Conservation (phyloP, 1,284 basidiomycete genomes). For the Phellinidium pouzarii region DNA sequence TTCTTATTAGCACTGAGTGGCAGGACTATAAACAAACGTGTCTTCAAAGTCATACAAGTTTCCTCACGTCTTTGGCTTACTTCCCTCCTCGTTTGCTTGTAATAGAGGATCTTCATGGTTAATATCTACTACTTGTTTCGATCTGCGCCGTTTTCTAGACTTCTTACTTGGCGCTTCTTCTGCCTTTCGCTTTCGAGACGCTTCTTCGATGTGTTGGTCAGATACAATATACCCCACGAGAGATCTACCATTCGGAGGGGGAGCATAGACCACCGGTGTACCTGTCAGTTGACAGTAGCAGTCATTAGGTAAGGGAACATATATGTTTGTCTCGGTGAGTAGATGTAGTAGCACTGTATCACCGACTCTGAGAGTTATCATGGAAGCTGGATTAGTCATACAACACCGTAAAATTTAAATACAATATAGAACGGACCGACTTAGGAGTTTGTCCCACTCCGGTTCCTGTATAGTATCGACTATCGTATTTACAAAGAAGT, state of each 20-base stretch:
- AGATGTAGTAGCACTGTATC: constrained; percentile 67
- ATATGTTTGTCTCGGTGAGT: constrained; percentile 65
- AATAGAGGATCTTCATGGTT: neutral
- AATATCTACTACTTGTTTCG: neutral
- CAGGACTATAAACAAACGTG: neutral
- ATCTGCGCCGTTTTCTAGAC: constrained; percentile 7
- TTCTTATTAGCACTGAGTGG: constrained; percentile 26
- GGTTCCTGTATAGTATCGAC: constrained; percentile 56
- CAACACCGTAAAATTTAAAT: neutral
- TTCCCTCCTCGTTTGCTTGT: neutral
- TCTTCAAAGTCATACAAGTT: neutral
- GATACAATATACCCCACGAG: neutral
- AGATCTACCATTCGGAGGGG: constrained; percentile 24
- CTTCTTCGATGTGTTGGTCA: too few relatives aligned
- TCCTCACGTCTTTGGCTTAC: neutral
- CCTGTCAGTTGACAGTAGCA: constrained; percentile 79
- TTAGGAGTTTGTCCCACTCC: constrained; percentile 63
- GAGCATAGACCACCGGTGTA: constrained; percentile 48
- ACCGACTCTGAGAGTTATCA: constrained; percentile 49
- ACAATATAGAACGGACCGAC: constrained; percentile 37
- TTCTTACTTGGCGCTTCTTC: constrained; percentile 4
- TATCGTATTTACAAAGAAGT: constrained; percentile 68
- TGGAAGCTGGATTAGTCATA: neutral
- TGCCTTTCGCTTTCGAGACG: neutral
- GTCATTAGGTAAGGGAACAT: constrained; percentile 67